phyloP scores from a whole-genome alignment of 768 basidiomycete genomes.

The Auriscalpium vulgare region DNA sequence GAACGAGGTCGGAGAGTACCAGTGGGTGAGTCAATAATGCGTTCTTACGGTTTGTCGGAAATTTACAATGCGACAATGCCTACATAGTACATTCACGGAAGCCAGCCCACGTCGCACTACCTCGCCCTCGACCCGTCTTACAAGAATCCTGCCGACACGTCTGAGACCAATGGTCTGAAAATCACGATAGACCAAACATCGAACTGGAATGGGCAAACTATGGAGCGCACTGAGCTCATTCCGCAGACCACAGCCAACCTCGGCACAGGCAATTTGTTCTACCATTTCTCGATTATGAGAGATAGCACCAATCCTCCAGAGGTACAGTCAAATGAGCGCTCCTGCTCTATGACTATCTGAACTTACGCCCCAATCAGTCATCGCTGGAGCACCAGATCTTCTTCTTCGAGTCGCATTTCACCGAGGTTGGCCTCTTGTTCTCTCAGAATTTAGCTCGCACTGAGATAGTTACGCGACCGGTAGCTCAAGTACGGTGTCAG shows the following conservation, averaged over 20 bases:
- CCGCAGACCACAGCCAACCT: constrained; percentile 43
- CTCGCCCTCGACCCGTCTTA: constrained; percentile 40
- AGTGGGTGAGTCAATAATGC: constrained; percentile 35
- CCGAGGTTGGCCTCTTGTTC: constrained; percentile 30
- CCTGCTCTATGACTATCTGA: background rate
- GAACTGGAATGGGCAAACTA: constrained; percentile 43
- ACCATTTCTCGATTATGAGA: constrained; percentile 53
- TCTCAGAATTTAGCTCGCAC: too few species aligned
- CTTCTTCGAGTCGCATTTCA: constrained; percentile 61
- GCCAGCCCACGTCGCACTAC: constrained; percentile 42
- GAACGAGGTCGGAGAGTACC: constrained; percentile 45
- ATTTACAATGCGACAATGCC: background rate
- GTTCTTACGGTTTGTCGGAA: background rate
- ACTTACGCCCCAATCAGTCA: constrained; percentile 23
- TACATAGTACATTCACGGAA: constrained; percentile 44
- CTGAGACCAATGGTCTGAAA: constrained; percentile 43
- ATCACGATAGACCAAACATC: constrained; percentile 47
- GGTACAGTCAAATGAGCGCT: constrained; percentile 20
- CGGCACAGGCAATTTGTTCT: constrained; percentile 49
- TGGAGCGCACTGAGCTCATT: constrained; percentile 26
- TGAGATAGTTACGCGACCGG: too few species aligned
- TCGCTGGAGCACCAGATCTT: constrained; percentile 51
- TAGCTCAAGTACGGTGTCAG: constrained; percentile 52
- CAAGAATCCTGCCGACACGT: constrained; percentile 51
- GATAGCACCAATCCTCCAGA: constrained; percentile 43